These are phyloP conservation scores for Ascosphaera aggregata DNA, from an alignment of 2,329 filamentous ascomycete genomes.

Conservation along the genomic window DNA sequence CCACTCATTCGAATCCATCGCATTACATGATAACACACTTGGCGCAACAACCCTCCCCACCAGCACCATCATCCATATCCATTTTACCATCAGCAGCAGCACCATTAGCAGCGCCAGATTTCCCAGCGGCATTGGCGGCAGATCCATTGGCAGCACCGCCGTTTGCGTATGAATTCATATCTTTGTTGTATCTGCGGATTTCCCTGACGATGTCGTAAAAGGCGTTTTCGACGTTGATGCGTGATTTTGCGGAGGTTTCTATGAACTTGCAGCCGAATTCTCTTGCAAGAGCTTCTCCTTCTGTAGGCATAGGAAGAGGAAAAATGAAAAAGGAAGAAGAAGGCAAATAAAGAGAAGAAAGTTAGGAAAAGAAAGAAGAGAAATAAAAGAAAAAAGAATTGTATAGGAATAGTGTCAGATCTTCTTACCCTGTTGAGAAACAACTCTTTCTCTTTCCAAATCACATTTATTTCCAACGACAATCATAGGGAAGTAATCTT, in stretches of 20 bases:
- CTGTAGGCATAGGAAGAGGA: slow-evolving; percentile 34
- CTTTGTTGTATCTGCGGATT: slow-evolving; percentile 94
- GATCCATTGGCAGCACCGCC: slow-evolving; percentile 40
- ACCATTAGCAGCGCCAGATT: slow-evolving; percentile 7
- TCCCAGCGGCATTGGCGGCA: slow-evolving; percentile 35
- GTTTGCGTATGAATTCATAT: slow-evolving; percentile 73
- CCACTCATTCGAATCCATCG: too few species aligned
- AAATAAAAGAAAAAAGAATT: neutral
- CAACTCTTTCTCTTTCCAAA: slow-evolving; percentile 77
- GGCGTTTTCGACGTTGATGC: slow-evolving; percentile 93
- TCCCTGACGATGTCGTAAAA: slow-evolving; percentile 98
- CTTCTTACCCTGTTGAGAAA: slow-evolving; percentile 65
- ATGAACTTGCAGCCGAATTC: slow-evolving; percentile 96
- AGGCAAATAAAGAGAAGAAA: neutral
- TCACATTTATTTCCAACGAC: slow-evolving; percentile 99
- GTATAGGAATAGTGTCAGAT: slow-evolving; percentile 2
- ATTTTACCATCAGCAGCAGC: slow-evolving; percentile 31
- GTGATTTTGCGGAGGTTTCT: slow-evolving; percentile 94
- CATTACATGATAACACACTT: slow-evolving; percentile 73
- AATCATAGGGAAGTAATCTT: slow-evolving; percentile 99
- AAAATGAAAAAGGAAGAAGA: neutral
- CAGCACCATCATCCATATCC: slow-evolving; percentile 40
- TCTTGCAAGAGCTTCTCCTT: slow-evolving; percentile 68
- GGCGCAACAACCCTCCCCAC: slow-evolving; percentile 48
- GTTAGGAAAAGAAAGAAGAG: neutral